Conservation (phyloP, 2,329 filamentous ascomycete genomes). For the Cladosporium sphaerospermum region DNA sequence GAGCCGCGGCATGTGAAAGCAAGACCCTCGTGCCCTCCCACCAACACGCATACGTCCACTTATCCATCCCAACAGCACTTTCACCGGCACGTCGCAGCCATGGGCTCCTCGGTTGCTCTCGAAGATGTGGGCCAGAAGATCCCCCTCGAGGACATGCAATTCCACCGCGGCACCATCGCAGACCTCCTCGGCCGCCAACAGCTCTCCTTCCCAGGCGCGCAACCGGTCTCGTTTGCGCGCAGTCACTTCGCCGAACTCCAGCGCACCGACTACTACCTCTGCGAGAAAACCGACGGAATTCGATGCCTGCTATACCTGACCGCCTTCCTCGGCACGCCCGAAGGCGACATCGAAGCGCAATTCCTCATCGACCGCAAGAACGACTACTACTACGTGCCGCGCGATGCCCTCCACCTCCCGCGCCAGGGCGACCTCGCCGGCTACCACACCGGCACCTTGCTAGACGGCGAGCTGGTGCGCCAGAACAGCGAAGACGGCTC, state of each 20-base stretch:
- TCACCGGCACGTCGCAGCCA: not conserved
- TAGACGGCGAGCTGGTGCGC: conserved; percentile 90
- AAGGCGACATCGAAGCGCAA: conserved; percentile 54
- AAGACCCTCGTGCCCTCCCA: not conserved
- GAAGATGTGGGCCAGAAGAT: conserved; percentile 20
- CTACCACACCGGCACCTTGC: conserved; percentile 74
- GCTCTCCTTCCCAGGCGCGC: conserved; percentile 74
- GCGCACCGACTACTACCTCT: conserved; percentile 86
- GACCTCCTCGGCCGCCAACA: conserved; percentile 64
- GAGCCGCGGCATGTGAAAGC: not conserved
- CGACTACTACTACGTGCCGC: conserved; percentile 82
- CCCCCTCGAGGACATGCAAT: conserved; percentile 19
- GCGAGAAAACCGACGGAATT: conserved; percentile 96
- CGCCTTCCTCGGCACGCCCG: conserved; percentile 41
- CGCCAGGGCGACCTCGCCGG: conserved; percentile 52
- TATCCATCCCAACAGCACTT: not conserved
- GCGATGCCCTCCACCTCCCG: conserved; percentile 71
- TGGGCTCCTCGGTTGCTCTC: conserved; percentile 21
- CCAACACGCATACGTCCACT: not conserved
- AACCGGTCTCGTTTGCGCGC: conserved; percentile 86
- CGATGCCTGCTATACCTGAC: conserved; percentile 92
- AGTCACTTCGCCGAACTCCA: conserved; percentile 78
- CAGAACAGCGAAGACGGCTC: conserved; percentile 63
- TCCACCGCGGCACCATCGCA: conserved; percentile 25
- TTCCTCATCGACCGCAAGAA: conserved; percentile 98